phyloP scores from a whole-genome alignment of 805 yeast species.

The Lachancea meyersii region DNA sequence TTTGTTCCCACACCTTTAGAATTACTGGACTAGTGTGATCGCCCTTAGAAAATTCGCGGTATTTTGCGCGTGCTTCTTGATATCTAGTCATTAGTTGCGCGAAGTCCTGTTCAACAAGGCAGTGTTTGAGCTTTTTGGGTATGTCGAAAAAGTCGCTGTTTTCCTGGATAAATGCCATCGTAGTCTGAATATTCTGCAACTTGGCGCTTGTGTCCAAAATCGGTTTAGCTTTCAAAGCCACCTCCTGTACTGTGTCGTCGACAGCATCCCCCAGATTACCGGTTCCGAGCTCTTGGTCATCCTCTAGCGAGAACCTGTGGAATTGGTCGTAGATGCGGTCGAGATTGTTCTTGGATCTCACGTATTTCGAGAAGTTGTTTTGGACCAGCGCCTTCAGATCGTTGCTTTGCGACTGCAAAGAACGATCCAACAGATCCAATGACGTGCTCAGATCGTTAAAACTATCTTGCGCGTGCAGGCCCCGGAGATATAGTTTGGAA shows the following conservation, averaged over 20 bases:
- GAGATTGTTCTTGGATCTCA: slow-evolving; percentile 55
- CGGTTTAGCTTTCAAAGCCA: slow-evolving; percentile 53
- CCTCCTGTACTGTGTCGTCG: slow-evolving; percentile 45
- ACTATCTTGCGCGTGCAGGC: slow-evolving; percentile 50
- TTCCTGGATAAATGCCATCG: slow-evolving; percentile 46
- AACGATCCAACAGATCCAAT: slow-evolving; percentile 42
- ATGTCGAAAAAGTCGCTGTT: slow-evolving; percentile 51
- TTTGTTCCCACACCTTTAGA: slow-evolving; percentile 50
- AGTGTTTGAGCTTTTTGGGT: slow-evolving; percentile 42
- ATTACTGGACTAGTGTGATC: slow-evolving; percentile 32
- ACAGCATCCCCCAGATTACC: slow-evolving; percentile 37
- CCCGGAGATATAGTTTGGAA: slow-evolving; percentile 48
- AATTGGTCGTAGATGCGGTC: slow-evolving; percentile 56
- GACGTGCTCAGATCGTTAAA: slow-evolving; percentile 45
- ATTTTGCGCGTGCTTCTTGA: slow-evolving; percentile 39
- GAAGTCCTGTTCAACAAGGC: slow-evolving; percentile 47
- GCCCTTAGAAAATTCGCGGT: slow-evolving; percentile 14
- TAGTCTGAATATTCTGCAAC: slow-evolving; percentile 43
- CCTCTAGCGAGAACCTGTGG: slow-evolving; percentile 24
- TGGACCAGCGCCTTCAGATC: slow-evolving; percentile 48
- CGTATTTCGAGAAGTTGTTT: slow-evolving; percentile 56
- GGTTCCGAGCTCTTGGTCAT: slow-evolving; percentile 33
- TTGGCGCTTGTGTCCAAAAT: slow-evolving; percentile 45
- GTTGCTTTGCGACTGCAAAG: slow-evolving; percentile 44
- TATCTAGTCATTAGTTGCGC: slow-evolving; percentile 53